Evolutionary conservation across 179 eudicot genomes (phyloP), one percentile per base, ranked within the genome.

Genomic region (Spinacia oleracea): DNA sequence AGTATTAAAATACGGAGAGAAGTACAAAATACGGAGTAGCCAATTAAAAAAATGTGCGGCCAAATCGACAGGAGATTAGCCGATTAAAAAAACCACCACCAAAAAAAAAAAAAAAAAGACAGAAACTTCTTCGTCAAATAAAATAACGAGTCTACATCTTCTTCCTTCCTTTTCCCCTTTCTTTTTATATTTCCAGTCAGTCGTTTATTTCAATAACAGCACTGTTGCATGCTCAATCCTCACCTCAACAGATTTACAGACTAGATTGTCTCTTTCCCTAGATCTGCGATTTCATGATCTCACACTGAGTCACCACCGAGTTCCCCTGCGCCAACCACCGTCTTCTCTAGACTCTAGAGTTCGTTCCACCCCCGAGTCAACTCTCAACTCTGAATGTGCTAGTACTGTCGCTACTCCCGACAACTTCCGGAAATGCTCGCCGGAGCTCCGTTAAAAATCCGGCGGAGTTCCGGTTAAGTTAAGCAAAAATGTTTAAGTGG

Each of bases 401-500:
- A 1, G 9, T 53, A 21, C 58, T 60, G 14, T 31, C 34, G 62
- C 46, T 46, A n/a, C 5, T 14, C 0, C 8, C 0, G 10, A 0
- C 25, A n/a, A 1, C 18, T 60, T 76, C 46, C 75, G 86, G 87
- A 74, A 51, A 79, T 29, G 83, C 66, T 81, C 25, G 87, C 90
- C 88, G 90, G 88, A 82, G 80, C 76, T 83, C 80, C 88, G 76
- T 56, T 71, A 75, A 78, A 68, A 38, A 58, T 70, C 77, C 78
- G 73, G 81, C 69, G 3, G 68, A 53, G 76, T 77, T 83, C 82
- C 84, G 89, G 82, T 77, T 72, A 80, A 50, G 27, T 3, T 1
- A 21, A 9, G 9, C 9, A 42, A 31, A 11, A 46, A 96, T 96
- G 99, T 96, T 96, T 82, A 91, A 90, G 89, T 91, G 99, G 99